Evolutionary conservation across 371 early-diverging fungal species (phyloP).

Genomic region (Mortierella sp.): DNA sequence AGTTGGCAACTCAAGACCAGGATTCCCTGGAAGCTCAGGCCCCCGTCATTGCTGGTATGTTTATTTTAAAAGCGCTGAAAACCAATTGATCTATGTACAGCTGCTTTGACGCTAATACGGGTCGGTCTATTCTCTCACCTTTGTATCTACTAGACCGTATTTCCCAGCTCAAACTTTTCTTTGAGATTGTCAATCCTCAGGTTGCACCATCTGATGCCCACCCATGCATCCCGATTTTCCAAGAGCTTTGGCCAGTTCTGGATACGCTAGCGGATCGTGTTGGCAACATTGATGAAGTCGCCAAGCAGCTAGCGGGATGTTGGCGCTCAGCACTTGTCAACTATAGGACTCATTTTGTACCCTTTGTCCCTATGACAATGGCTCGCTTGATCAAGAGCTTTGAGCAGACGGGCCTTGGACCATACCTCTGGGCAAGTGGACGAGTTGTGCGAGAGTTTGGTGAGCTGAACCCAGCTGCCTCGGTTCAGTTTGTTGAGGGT

Average conservation of each 20-base stretch:
- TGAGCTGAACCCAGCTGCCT: conserved; percentile 24
- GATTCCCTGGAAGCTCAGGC: conserved; percentile 51
- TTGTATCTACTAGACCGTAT: conserved; percentile 42
- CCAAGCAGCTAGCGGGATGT: conserved; percentile 74
- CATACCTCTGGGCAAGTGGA: conserved; percentile 81
- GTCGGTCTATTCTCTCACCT: neutral
- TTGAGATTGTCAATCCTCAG: conserved; percentile 64
- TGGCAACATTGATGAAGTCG: conserved; percentile 61
- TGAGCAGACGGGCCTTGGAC: conserved; percentile 67
- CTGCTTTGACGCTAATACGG: no score
- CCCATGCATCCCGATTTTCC: conserved; percentile 78
- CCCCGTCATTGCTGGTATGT: conserved; percentile 58
- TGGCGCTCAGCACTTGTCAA: conserved; percentile 72
- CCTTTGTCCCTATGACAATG: conserved; percentile 58
- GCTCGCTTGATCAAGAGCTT: conserved; percentile 66
- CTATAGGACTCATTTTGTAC: conserved; percentile 68
- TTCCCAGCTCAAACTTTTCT: conserved; percentile 65
- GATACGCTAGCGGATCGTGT: conserved; percentile 65
- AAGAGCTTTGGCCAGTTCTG: conserved; percentile 84
- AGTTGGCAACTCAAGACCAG: conserved; percentile 55
- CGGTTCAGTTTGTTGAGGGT: conserved; percentile 59
- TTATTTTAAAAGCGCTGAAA: no score
- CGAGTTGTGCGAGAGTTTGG: conserved; percentile 50
- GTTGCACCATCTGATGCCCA: conserved; percentile 63
- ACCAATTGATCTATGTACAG: no score